Evolutionary conservation across 2,329 filamentous ascomycete genomes (phyloP), one percentile per base, ranked within the genome.

Genomic region (Colletotrichum musae): DNA sequence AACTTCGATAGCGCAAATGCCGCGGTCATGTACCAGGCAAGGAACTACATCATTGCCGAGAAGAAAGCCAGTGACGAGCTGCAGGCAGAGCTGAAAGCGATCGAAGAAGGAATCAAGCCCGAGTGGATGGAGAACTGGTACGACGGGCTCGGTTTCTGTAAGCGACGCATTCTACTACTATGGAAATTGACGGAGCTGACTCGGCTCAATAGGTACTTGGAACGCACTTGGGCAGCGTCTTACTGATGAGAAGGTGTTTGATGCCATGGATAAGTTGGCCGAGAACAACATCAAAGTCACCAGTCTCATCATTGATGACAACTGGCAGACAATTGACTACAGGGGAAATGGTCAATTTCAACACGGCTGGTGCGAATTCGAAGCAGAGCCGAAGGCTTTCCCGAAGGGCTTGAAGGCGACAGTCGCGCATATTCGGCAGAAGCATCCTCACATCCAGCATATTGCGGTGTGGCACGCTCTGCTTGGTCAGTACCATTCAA

Each of bases 381-480:
- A 98, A 77, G 96, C 95, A 0, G 93, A 97, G 67, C 86, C 89
- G 12, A 84, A 87, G 28, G 89, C 90, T 0, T 99, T 99, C 69
- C 95, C 95, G 0, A 83, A 88, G 2, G 96, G 96, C 0, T 83
- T 99, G 9, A 93, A 92, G 76, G 85, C 89, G 6, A 90, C 92
- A 0, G 86, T 97, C 1, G 82, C 85, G 5, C 86, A 88, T 6
- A 93, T 98, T 68, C 90, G 94, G 24, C 81, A 87, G 18, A 86
- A 86, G 16, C 89, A 95, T 74, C 90, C 91, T 0, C 89, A 90
- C 68, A 91, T 98, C 68, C 88, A 92, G 69, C 92, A 97, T 74
- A 88, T 98, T 58, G 94, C 93, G 12, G 95, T 98, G 1, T 99
- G 96, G 96, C 96, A 99, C 81, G 94, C 95, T 1, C 85, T 98